These are phyloP conservation scores for Lycium ferocissimum DNA, from an alignment of 257 asterid species.

Conservation along the genomic window DNA sequence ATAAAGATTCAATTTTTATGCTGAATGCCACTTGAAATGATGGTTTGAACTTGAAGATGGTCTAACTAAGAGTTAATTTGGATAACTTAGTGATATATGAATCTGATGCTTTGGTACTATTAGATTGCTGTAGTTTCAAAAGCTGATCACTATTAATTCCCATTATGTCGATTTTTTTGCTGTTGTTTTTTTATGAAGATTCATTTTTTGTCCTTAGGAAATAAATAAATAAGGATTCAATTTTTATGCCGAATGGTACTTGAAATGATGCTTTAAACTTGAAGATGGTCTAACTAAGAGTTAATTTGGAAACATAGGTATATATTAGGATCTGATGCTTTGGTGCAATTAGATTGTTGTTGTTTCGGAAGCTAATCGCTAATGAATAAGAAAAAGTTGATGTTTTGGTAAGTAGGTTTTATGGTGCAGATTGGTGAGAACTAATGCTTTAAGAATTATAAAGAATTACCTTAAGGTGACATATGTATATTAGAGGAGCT, in stretches of 20 bases:
- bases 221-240: not conserved
- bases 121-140: not conserved
- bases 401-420: not conserved
- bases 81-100: not conserved
- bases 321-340: not conserved
- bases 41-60: not conserved
- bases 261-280: not conserved
- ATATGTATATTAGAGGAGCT: not conserved
- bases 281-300: not conserved
- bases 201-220: no score
- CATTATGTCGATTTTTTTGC: not conserved
- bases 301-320: not conserved
- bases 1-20: slow-evolving; percentile 13
- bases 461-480: not conserved
- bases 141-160: not conserved
- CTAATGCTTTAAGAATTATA: not conserved
- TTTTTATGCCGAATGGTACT: slow-evolving; percentile 1
- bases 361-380: not conserved
- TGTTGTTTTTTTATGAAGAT: not conserved
- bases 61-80: not conserved
- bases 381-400: not conserved
- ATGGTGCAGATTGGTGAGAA: not conserved
- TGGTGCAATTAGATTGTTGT: not conserved
- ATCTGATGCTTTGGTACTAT: not conserved
- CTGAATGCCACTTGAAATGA: not conserved